phyloP scores from a whole-genome alignment of 495 filamentous ascomycete genomes.

The Hyaloscypha finlandica region DNA sequence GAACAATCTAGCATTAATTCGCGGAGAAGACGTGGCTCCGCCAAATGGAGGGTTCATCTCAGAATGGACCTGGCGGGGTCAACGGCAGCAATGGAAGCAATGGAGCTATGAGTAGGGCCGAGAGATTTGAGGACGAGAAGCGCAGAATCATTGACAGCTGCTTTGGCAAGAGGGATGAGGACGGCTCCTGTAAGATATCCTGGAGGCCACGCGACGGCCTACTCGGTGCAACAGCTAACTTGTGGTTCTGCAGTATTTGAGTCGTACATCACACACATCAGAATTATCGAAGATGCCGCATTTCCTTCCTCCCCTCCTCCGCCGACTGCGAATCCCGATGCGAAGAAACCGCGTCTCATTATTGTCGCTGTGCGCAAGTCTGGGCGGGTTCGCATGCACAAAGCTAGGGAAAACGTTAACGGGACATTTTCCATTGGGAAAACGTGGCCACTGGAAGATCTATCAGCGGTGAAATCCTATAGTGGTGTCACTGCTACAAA shows the following conservation, averaged over 20 bases:
- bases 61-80: slow-evolving; percentile 33
- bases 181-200: slow-evolving; percentile 68
- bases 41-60: slow-evolving; percentile 35
- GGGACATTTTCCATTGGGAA: slow-evolving; percentile 96
- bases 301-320: slow-evolving; percentile 88
- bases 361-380: slow-evolving; percentile 91
- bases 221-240: slow-evolving; percentile 3
- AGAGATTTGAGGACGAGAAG: slow-evolving; percentile 96
- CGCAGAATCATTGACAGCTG: slow-evolving; percentile 87
- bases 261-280: slow-evolving; percentile 97
- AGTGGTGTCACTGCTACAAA: slow-evolving; percentile 53
- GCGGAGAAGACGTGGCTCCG: slow-evolving; percentile 33
- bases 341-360: slow-evolving; percentile 88
- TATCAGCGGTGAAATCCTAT: slow-evolving; percentile 78
- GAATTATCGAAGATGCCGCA: slow-evolving; percentile 78
- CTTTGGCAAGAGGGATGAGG: slow-evolving; percentile 83
- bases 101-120: slow-evolving; percentile 63
- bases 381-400: slow-evolving; percentile 91
- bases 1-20: not conserved
- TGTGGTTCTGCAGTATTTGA: slow-evolving; percentile 64
- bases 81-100: slow-evolving; percentile 23
- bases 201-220: not conserved
- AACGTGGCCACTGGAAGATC: slow-evolving; percentile 92
- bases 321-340: slow-evolving; percentile 62
- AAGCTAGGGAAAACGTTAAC: slow-evolving; percentile 92